Percentiles rank a stretch among this genome's conserved stretches.
These are phyloP conservation scores for Rhynchospora breviuscula DNA, from an alignment of 176 grass and related monocot species.

Conservation along the genomic window DNA sequence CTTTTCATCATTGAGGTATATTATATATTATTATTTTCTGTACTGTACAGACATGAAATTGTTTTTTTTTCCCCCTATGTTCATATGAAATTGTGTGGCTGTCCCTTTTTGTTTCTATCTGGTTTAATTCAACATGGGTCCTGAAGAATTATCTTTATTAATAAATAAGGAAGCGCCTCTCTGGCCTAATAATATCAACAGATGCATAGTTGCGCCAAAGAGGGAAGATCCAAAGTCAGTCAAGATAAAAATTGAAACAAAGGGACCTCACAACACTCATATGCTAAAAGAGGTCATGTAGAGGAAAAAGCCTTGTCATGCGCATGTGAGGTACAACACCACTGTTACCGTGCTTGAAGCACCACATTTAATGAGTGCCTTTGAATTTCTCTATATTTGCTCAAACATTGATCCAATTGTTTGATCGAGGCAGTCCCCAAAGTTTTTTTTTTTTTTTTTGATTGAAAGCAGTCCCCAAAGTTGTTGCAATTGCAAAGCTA, in stretches of 20 bases:
- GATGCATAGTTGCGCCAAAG: neutral
- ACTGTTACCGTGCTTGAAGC: constrained; percentile 18
- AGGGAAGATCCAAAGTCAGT: constrained; percentile 12
- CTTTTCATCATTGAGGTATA: neutral
- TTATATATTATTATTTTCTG: neutral
- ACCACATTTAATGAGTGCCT: constrained; percentile 23
- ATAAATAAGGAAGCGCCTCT: neutral
- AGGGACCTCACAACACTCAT: constrained; percentile 4
- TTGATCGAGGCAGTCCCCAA: neutral
- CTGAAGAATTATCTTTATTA: neutral
- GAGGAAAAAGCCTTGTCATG: constrained; percentile 3
- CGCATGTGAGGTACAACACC: constrained; percentile 21
- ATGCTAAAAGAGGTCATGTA: constrained; percentile 20
- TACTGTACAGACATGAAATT: neutral
- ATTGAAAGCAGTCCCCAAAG: neutral
- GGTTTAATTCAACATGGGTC: neutral
- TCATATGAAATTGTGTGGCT: no score
- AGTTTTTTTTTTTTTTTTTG: no score
- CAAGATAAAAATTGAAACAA: constrained; percentile 1
- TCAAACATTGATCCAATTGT: constrained; percentile 21
- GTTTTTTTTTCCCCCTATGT: neutral
- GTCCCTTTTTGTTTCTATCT: neutral
- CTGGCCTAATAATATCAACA: neutral
- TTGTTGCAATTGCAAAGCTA: constrained; percentile 10
- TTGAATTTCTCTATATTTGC: constrained; percentile 11